phyloP scores from a whole-genome alignment of 75 land plant species.

The Adiantum capillusveneris region DNA sequence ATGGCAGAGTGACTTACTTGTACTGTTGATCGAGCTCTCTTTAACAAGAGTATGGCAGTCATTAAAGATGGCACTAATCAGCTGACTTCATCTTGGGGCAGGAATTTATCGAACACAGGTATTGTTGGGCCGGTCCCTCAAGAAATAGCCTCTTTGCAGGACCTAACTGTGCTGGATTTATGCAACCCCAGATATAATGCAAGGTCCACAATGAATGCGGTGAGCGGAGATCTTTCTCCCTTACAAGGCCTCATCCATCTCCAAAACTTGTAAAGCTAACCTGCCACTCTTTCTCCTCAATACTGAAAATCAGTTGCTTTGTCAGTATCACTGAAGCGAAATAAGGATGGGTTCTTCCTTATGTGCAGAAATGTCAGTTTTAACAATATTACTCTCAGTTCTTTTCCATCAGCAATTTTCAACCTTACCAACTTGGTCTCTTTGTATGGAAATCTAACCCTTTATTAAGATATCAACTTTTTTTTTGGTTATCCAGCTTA shows the following conservation, averaged over 20 bases:
- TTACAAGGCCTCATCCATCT: background rate
- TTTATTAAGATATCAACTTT: background rate
- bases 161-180: background rate
- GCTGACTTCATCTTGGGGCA: background rate
- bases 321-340: no score
- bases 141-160: background rate
- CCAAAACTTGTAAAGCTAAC: background rate
- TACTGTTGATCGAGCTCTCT: background rate
- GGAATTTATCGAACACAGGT: conserved; percentile 1
- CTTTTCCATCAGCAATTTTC: conserved; percentile 1
- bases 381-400: background rate
- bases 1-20: background rate
- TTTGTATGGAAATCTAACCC: background rate
- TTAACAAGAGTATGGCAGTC: background rate
- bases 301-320: no score
- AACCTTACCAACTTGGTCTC: background rate
- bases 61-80: background rate
- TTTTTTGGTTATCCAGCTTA: background rate
- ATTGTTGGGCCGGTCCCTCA: background rate
- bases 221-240: background rate
- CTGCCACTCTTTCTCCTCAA: no score
- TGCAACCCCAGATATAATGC: background rate
- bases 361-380: background rate
- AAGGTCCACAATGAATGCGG: background rate
- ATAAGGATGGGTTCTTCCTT: background rate